These are phyloP conservation scores for Xylariaceae sp. DNA, from an alignment of 2,329 filamentous ascomycete genomes.

Conservation along the genomic window DNA sequence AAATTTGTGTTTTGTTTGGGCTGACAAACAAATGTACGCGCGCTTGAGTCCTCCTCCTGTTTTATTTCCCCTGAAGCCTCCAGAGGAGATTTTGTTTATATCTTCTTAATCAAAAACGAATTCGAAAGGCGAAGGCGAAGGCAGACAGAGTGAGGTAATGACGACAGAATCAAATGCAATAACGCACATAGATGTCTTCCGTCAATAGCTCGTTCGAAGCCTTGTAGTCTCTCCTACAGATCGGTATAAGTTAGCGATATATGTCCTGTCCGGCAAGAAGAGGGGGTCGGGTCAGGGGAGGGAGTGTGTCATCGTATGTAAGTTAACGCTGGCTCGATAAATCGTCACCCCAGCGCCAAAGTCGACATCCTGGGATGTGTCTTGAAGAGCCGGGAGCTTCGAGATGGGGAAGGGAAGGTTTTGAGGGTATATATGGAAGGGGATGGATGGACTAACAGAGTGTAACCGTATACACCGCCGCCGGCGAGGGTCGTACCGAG, in stretches of 20 bases:
- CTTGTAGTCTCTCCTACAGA: conserved; percentile 72
- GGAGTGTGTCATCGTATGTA: too few species aligned
- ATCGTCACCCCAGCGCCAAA: too few species aligned
- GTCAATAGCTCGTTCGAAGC: conserved; percentile 87
- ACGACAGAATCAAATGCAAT: conserved; percentile 35
- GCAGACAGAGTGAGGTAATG: too few species aligned
- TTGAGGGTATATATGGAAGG: neutral
- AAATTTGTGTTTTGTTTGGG: too few species aligned
- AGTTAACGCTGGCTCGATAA: too few species aligned
- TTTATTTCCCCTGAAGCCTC: conserved; percentile 10
- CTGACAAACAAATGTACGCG: too few species aligned
- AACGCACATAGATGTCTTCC: conserved; percentile 91
- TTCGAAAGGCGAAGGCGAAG: conserved; percentile 18
- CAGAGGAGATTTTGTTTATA: conserved; percentile 1
- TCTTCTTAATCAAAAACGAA: conserved; percentile 6
- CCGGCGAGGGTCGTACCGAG: conserved; percentile 76
- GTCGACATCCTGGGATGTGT: too few species aligned
- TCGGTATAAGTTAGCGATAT: conserved; percentile 16
- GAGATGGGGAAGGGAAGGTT: too few species aligned
- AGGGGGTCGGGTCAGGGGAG: too few species aligned
- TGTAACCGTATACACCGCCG: conserved; percentile 81
- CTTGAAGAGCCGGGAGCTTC: too few species aligned
- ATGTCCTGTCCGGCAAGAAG: neutral
- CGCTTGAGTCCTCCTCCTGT: too few species aligned
- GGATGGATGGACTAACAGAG: conserved; percentile 44